A percentile compares a stretch with the other conserved stretches of the same genome.
These are phyloP conservation scores for Cenchrus fungigraminus DNA, from an alignment of 176 grass and related monocot species.

Conservation along the genomic window DNA sequence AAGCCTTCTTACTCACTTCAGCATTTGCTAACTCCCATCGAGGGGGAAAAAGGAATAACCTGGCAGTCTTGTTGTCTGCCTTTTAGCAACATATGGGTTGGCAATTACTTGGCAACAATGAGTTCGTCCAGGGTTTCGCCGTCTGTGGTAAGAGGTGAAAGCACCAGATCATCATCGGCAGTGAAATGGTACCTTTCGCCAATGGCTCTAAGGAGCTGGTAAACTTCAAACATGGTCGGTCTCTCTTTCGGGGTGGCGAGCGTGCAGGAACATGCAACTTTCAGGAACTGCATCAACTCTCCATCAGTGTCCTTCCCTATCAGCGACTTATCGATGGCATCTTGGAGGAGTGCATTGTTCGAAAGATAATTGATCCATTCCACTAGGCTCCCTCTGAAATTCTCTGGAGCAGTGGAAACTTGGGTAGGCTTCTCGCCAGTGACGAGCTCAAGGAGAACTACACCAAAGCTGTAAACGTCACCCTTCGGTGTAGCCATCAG, in stretches of 20 bases:
- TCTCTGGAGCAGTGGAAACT: conserved; percentile 73
- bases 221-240: conserved; percentile 98
- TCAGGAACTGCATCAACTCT: conserved; percentile 81
- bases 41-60: neutral
- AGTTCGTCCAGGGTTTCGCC: conserved; percentile 68
- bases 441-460: conserved; percentile 83
- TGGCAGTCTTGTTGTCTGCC: neutral
- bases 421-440: conserved; percentile 78
- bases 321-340: conserved; percentile 71
- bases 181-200: conserved; percentile 85
- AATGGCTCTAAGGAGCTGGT: conserved; percentile 78
- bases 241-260: conserved; percentile 66
- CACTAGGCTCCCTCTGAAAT: conserved; percentile 76
- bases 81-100: conserved; percentile 17
- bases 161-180: conserved; percentile 58
- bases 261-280: conserved; percentile 75
- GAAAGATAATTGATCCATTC: conserved; percentile 78
- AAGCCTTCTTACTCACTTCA: conserved; percentile 29
- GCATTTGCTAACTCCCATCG: conserved; percentile 24
- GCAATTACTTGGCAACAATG: conserved; percentile 65
- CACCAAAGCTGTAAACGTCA: conserved; percentile 83
- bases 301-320: conserved; percentile 49
- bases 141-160: conserved; percentile 58
- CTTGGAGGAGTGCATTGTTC: conserved; percentile 58
- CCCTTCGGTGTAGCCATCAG: conserved; percentile 81